These are phyloP conservation scores for Friedmanniomyces simplex DNA, from an alignment of 495 filamentous ascomycete genomes.

Conservation along the genomic window DNA sequence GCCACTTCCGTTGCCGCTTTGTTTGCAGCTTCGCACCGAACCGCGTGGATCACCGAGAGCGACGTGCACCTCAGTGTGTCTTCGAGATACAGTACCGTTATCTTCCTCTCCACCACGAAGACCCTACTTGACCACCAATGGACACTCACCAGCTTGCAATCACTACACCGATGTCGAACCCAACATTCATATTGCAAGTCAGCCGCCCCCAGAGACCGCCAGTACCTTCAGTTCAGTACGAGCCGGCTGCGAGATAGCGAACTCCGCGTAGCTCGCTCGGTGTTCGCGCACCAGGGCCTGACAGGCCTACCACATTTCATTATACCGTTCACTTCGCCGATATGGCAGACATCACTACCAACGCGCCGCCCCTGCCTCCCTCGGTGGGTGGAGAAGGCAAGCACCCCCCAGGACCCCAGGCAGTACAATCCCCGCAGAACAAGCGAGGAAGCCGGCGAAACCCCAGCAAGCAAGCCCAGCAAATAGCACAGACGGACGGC, in stretches of 20 bases:
- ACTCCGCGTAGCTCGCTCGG: neutral
- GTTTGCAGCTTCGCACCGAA: too few species aligned
- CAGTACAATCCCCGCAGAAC: neutral
- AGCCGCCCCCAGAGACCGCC: conserved; percentile 1
- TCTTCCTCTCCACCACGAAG: neutral
- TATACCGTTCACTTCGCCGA: neutral
- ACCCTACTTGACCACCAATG: neutral
- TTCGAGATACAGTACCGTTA: too few species aligned
- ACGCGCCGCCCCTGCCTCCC: neutral
- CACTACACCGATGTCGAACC: conserved; percentile 12
- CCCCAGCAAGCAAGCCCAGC: neutral
- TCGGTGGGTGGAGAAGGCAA: neutral
- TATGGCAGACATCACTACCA: neutral
- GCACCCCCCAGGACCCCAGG: neutral
- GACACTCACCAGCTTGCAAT: neutral
- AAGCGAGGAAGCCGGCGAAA: conserved; percentile 4
- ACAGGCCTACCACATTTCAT: neutral
- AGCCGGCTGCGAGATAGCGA: conserved; percentile 12
- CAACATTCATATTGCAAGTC: neutral
- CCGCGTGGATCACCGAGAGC: too few species aligned
- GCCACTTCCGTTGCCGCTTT: too few species aligned
- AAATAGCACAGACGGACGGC: conserved; percentile 4
- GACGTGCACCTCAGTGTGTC: too few species aligned
- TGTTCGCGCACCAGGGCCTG: neutral
- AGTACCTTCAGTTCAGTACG: neutral